phyloP scores from a whole-genome alignment of 768 basidiomycete genomes.

The Favolaschia claudopus region DNA sequence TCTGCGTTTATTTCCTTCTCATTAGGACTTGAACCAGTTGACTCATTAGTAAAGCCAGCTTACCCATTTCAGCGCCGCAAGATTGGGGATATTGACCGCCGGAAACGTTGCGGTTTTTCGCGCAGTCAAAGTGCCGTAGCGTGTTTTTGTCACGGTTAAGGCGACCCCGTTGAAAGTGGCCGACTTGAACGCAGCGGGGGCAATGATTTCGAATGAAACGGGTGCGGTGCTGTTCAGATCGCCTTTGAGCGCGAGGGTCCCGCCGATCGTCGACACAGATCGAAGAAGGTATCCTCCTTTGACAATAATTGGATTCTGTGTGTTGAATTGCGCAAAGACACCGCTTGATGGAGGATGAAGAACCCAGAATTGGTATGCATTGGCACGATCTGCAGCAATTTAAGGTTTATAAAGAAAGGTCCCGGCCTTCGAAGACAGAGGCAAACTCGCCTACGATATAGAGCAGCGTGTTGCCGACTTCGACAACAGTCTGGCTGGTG shows the following conservation, averaged over 20 bases:
- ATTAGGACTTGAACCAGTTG: background rate
- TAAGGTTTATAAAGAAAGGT: no score
- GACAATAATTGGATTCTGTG: constrained; percentile 51
- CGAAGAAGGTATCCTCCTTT: constrained; percentile 59
- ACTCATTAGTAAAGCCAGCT: constrained; percentile 1
- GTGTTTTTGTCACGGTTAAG: constrained; percentile 43
- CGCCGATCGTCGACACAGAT: constrained; percentile 42
- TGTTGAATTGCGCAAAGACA: constrained; percentile 45
- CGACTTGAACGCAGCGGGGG: constrained; percentile 46
- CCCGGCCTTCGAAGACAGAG: background rate
- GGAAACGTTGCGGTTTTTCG: constrained; percentile 41
- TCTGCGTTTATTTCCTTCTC: no score
- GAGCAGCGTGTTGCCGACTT: constrained; percentile 49
- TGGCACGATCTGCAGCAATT: constrained; percentile 47
- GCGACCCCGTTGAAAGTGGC: constrained; percentile 53
- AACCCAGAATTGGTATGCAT: constrained; percentile 61
- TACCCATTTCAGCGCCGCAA: constrained; percentile 48
- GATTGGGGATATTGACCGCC: constrained; percentile 41
- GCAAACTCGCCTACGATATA: constrained; percentile 52
- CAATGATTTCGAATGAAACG: constrained; percentile 54
- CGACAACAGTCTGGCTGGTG: constrained; percentile 53
- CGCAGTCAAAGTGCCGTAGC: constrained; percentile 50
- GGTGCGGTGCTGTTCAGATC: constrained; percentile 49
- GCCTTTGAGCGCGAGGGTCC: constrained; percentile 50
- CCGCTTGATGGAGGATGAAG: constrained; percentile 50